Conservation (phyloP, 2,329 filamentous ascomycete species). For the Drechslerella coelobrocha region DNA sequence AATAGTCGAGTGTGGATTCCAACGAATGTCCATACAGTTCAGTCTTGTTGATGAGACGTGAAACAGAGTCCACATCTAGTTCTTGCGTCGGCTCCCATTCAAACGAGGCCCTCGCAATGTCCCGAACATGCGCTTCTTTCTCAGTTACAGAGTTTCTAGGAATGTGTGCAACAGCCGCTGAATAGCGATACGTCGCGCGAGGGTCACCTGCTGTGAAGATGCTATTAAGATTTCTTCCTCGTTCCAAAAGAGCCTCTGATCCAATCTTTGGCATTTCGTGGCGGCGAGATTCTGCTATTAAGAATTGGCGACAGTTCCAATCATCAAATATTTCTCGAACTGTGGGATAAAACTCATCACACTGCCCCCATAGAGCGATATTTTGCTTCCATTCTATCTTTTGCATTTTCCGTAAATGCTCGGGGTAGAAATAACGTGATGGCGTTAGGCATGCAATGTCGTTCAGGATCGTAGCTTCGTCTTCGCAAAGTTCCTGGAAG, state of each 20-base stretch:
- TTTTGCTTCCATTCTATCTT: conserved; percentile 58
- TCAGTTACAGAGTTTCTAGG: neutral
- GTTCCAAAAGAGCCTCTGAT: conserved; percentile 9
- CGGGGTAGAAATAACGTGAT: conserved; percentile 61
- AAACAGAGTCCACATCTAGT: conserved; percentile 1
- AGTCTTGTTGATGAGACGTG: neutral
- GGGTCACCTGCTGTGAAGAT: conserved; percentile 12
- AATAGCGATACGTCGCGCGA: neutral
- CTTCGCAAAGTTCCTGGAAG: conserved; percentile 58
- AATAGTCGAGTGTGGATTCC: conserved; percentile 2
- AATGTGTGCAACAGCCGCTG: neutral
- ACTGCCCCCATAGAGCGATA: conserved; percentile 60
- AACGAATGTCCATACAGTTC: neutral
- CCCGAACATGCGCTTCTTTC: conserved; percentile 6
- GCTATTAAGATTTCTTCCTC: conserved; percentile 24
- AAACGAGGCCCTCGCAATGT: conserved; percentile 13
- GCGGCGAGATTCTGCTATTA: neutral
- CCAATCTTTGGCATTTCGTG: neutral
- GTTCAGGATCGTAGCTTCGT: conserved; percentile 57
- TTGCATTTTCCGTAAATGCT: conserved; percentile 61
- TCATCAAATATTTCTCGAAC: conserved; percentile 59
- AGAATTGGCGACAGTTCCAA: conserved; percentile 24
- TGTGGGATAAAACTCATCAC: conserved; percentile 58
- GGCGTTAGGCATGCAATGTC: conserved; percentile 61
- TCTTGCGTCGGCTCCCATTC: neutral